Evolutionary conservation across 1,139 yeast species (phyloP).

Genomic region (Pichia sp.): DNA sequence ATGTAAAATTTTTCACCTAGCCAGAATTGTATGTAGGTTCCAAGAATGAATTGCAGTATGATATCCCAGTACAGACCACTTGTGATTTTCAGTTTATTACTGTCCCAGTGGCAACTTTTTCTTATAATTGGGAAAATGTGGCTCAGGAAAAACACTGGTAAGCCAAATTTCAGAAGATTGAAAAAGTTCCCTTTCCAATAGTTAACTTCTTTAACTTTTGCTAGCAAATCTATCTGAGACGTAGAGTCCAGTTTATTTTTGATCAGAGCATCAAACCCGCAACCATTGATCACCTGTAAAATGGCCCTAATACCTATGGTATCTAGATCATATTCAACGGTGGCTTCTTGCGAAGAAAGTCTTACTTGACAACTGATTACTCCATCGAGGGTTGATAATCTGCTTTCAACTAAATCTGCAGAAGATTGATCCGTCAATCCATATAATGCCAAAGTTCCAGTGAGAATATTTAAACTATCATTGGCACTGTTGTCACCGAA

Average conservation of each 20-base stretch:
- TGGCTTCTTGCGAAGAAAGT: slow-evolving; percentile 41
- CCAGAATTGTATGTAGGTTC: slow-evolving; percentile 65
- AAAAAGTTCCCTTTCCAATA: slow-evolving; percentile 62
- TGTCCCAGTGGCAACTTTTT: slow-evolving; percentile 10
- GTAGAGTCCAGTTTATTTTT: slow-evolving; percentile 41
- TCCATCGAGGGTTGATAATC: slow-evolving; percentile 42
- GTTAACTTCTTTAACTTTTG: slow-evolving; percentile 66
- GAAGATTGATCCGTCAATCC: slow-evolving; percentile 68
- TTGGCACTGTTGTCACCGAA: slow-evolving; percentile 28
- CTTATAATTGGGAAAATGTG: slow-evolving; percentile 43
- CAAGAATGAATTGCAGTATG: slow-evolving; percentile 56
- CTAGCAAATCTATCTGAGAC: slow-evolving; percentile 65
- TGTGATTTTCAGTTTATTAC: slow-evolving; percentile 13
- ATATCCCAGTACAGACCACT: slow-evolving; percentile 57
- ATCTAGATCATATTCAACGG: slow-evolving; percentile 42
- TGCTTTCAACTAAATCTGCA: slow-evolving; percentile 46
- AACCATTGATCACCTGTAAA: slow-evolving; percentile 44
- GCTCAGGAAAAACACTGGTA: slow-evolving; percentile 61
- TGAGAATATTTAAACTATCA: slow-evolving; percentile 13
- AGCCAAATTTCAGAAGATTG: slow-evolving; percentile 49
- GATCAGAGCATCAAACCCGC: slow-evolving; percentile 48
- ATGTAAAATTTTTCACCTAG: slow-evolving; percentile 62
- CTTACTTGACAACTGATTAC: slow-evolving; percentile 42
- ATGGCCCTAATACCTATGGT: slow-evolving; percentile 56
- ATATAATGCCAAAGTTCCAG: slow-evolving; percentile 36